Percentiles rank a stretch among this genome's conserved stretches.
Evolutionary conservation across 169 alveolate genomes (phyloP).

Genomic region (Ophryocystis elektroscirrha): DNA sequence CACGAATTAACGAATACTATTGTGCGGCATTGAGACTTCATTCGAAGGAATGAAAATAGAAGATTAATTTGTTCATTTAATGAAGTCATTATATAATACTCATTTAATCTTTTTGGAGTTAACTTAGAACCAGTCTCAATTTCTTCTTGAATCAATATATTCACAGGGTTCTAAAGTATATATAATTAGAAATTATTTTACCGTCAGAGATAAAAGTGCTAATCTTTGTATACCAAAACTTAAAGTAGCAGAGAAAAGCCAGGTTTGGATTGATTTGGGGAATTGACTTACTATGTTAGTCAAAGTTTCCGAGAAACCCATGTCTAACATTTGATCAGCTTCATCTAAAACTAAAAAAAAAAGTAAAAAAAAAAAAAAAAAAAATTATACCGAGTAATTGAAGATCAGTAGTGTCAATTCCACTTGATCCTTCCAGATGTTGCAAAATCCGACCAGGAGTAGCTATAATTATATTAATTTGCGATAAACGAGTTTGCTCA

Average conservation of each 20-base stretch:
- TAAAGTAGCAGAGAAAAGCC: constrained; percentile 74
- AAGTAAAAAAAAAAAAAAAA: constrained; percentile 19
- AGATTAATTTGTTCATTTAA: constrained; percentile 61
- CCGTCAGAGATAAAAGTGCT: constrained; percentile 12
- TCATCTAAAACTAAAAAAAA: constrained; percentile 63
- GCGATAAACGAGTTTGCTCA: constrained; percentile 49
- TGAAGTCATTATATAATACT: constrained; percentile 53
- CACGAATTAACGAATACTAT: constrained; percentile 67
- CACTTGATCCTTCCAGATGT: constrained; percentile 71
- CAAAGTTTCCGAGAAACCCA: constrained; percentile 63
- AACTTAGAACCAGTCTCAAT: no score
- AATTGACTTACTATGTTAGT: constrained; percentile 48
- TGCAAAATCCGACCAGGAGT: constrained; percentile 83
- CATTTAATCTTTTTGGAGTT: no score
- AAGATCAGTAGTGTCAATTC: constrained; percentile 49
- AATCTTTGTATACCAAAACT: constrained; percentile 16
- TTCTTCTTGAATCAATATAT: no score
- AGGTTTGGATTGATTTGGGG: constrained; percentile 36
- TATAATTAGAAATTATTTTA: no score
- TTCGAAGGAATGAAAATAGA: constrained; percentile 61
- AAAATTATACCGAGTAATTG: constrained; percentile 50
- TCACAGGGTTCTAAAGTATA: no score
- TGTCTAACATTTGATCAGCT: constrained; percentile 73
- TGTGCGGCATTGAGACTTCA: constrained; percentile 57
- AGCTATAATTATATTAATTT: constrained; percentile 54